These are phyloP conservation scores for Diplodia corticola DNA, from an alignment of 2,329 filamentous ascomycete species.

Conservation along the genomic window DNA sequence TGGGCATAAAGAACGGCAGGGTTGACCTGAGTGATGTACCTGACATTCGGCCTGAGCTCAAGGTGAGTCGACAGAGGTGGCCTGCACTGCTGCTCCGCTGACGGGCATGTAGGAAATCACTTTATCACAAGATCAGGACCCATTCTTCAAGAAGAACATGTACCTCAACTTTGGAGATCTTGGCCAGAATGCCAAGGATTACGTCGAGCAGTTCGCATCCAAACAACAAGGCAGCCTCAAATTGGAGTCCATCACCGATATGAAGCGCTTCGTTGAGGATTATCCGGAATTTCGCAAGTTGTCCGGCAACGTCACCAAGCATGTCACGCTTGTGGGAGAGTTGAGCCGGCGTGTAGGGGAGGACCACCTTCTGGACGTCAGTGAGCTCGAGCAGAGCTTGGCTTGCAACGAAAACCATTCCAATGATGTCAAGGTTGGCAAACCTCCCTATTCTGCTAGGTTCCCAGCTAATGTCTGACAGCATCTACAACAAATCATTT, in stretches of 20 bases:
- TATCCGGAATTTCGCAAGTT: constrained; percentile 97
- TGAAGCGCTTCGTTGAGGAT: constrained; percentile 99
- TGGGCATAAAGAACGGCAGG: constrained; percentile 92
- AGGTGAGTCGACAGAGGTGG: constrained; percentile 37
- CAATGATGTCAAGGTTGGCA: constrained; percentile 76
- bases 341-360: constrained; percentile 83
- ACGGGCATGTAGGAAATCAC: constrained; percentile 70
- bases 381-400: constrained; percentile 93
- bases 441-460: background rate
- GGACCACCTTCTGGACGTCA: constrained; percentile 90
- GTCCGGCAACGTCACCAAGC: constrained; percentile 97
- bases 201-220: constrained; percentile 96
- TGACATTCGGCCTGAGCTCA: constrained; percentile 81
- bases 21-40: constrained; percentile 84
- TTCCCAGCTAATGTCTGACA: background rate
- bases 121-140: constrained; percentile 92
- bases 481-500: constrained; percentile 76
- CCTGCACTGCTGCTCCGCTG: background rate
- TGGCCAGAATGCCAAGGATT: constrained; percentile 96
- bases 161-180: constrained; percentile 96
- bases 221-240: constrained; percentile 97
- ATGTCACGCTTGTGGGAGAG: constrained; percentile 93
- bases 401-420: constrained; percentile 96
- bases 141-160: constrained; percentile 99
- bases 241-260: constrained; percentile 94